Evolutionary conservation across 2,329 filamentous ascomycete genomes (phyloP).

Genomic region (Cladosporium colombiae): DNA sequence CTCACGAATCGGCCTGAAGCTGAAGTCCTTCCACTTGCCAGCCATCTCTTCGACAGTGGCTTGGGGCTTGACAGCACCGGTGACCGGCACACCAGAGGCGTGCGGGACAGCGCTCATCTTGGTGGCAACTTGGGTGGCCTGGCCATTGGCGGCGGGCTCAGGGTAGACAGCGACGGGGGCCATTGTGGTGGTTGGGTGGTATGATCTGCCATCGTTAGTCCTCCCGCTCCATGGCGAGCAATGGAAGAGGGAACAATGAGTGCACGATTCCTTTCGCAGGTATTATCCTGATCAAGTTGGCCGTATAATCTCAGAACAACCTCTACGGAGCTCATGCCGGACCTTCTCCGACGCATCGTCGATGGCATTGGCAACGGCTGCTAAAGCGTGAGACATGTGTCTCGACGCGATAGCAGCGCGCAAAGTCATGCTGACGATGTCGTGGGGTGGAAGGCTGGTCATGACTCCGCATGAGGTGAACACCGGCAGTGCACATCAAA

Average conservation of each 20-base stretch:
- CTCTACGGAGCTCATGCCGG: constrained; percentile 20
- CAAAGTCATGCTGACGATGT: constrained; percentile 9
- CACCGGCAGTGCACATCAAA: constrained; percentile 22
- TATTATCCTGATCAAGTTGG: constrained; percentile 98
- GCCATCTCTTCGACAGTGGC: constrained; percentile 66
- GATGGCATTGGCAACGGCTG: constrained; percentile 9
- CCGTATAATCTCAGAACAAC: constrained; percentile 84
- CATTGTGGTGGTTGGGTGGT: constrained; percentile 59
- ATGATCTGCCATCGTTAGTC: constrained; percentile 41
- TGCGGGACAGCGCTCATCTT: constrained; percentile 48
- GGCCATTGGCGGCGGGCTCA: constrained; percentile 42
- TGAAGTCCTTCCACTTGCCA: constrained; percentile 78
- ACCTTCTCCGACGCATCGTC: constrained; percentile 26
- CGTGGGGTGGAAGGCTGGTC: constrained; percentile 15
- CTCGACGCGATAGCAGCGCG: constrained; percentile 8
- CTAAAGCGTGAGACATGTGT: constrained; percentile 12
- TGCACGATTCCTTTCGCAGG: constrained; percentile 97
- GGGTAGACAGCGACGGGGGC: constrained; percentile 71
- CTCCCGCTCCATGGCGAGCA: constrained; percentile 35
- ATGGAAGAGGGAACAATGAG: constrained; percentile 49
- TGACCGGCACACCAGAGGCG: constrained; percentile 37
- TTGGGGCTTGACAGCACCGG: constrained; percentile 44
- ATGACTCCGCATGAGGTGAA: constrained; percentile 18
- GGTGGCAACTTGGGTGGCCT: constrained; percentile 49
- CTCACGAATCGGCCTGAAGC: constrained; percentile 85